phyloP scores from a whole-genome alignment of 108 stramenopile genomes.

The Cyclostephanos invisitatus region DNA sequence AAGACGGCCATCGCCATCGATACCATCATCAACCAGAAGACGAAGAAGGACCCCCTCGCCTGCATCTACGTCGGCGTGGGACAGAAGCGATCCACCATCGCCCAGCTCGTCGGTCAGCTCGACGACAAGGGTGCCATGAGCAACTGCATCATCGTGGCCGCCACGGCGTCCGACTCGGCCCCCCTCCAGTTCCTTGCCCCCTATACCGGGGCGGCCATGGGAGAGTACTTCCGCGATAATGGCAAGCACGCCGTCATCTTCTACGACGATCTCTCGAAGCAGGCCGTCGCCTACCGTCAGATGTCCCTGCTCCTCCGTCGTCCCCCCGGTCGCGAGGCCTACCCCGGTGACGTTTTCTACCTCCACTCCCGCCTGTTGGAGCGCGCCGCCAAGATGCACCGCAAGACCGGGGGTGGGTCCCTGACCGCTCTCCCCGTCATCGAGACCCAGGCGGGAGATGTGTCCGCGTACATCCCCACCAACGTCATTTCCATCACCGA shows the following conservation, averaged over 20 bases:
- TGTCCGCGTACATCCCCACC: conserved; percentile 99
- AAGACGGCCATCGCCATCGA: conserved; percentile 99
- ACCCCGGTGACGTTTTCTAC: conserved; percentile 99
- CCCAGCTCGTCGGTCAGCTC: conserved; percentile 99
- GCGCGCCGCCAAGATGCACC: conserved; percentile 99
- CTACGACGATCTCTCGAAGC: conserved; percentile 99
- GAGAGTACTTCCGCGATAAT: conserved; percentile 99
- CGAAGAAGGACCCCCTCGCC: conserved; percentile 97
- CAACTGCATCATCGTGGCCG: conserved; percentile 98
- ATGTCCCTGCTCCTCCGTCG: conserved; percentile 99
- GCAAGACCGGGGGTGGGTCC: conserved; percentile 94
- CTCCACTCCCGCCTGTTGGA: conserved; percentile 99
- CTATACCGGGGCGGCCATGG: conserved; percentile 99
- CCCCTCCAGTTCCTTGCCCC: conserved; percentile 99
- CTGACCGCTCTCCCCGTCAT: conserved; percentile 99
- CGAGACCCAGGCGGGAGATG: conserved; percentile 99
- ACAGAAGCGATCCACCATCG: conserved; percentile 99
- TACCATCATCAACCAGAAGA: conserved; percentile 99
- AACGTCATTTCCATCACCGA: conserved; percentile 99
- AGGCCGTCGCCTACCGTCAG: conserved; percentile 99
- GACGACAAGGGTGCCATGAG: conserved; percentile 96
- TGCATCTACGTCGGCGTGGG: conserved; percentile 99
- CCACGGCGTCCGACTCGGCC: conserved; percentile 99
- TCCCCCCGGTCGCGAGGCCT: conserved; percentile 99
- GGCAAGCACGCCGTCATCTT: conserved; percentile 99